A percentile compares a stretch with the other conserved stretches of the same genome.
Conservation (phyloP, 148 eudicot genomes). For the Cornus kousa region DNA sequence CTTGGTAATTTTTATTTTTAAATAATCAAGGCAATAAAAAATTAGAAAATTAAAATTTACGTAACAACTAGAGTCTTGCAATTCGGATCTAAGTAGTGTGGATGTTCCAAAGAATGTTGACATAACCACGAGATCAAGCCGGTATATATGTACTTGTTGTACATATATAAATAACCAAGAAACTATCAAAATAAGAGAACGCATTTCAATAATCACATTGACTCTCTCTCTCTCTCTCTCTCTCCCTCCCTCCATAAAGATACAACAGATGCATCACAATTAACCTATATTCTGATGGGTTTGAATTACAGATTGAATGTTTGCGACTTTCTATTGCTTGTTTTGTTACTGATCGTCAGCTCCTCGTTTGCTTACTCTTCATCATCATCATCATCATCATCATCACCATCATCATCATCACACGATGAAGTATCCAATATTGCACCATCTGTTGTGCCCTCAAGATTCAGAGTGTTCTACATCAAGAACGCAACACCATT, state of each 20-base stretch:
- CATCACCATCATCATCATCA: neutral
- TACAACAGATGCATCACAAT: neutral
- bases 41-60: neutral
- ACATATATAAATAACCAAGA: no score
- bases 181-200: no score
- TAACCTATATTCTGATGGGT: constrained; percentile 6
- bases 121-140: constrained; percentile 27
- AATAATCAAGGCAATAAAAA: neutral
- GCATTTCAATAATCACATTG: neutral
- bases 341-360: constrained; percentile 2
- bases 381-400: constrained; percentile 11
- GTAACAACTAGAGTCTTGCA: constrained; percentile 14
- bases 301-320: constrained; percentile 1
- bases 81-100: constrained; percentile 30
- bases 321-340: neutral
- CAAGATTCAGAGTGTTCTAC: constrained; percentile 1
- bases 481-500: constrained; percentile 14
- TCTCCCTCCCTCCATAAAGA: neutral
- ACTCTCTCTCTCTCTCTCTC: neutral
- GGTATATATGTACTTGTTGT: neutral
- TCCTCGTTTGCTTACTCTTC: neutral
- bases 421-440: constrained; percentile 6
- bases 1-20: neutral
- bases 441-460: neutral
- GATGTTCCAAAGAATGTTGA: constrained; percentile 38